Evolutionary conservation across 768 basidiomycete genomes (phyloP), one percentile per base, ranked within the genome.

Genomic region (Suillus discolor): DNA sequence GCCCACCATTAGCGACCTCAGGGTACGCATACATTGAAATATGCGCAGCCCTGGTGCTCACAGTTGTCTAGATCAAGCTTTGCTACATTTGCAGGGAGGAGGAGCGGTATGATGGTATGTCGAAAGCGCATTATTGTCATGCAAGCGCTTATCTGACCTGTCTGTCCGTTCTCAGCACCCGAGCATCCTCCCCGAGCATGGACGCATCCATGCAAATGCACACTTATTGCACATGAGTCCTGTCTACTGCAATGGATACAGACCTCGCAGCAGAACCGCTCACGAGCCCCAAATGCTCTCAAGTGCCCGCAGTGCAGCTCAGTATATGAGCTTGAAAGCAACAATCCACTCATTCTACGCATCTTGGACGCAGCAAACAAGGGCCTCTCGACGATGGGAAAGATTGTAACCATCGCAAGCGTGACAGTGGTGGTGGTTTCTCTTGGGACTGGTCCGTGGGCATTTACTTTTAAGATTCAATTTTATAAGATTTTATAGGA

Each of bases 21-120:
- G 74, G 72, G 77, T 74, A 68, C 12, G 70, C 38, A 1, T 31
- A 6, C 18, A 34, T 57, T 57, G 39, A 68, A 62, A 67, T 66
- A 61, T 55, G 28, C 41, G 61, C 45, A n/a, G 34, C 45, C 15
- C 41, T 38, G 42, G 44, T 49, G 23, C 61, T 54, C 18, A 61
- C 57, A 20, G 23, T 44, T 55, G 36, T 64, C 11, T 62, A 85
- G 80, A 86, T 92, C 67, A 93, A 92, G 74, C 80, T 91, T 13
- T 93, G 92, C 68, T 93, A 90, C 74, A 92, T 93, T 64, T 93
- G 92, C 70, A 79, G 89, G 38, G 91, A 93, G 70, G 90, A 92
- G 73, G 90, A 92, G 66, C 76, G 67, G 3, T 79, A 81, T 65
- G 86, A 86, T 57, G 74, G 83, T 79, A 69, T 54, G 36, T 39